Conservation (phyloP, 257 asterid genomes). For the Agastache rugosa region DNA sequence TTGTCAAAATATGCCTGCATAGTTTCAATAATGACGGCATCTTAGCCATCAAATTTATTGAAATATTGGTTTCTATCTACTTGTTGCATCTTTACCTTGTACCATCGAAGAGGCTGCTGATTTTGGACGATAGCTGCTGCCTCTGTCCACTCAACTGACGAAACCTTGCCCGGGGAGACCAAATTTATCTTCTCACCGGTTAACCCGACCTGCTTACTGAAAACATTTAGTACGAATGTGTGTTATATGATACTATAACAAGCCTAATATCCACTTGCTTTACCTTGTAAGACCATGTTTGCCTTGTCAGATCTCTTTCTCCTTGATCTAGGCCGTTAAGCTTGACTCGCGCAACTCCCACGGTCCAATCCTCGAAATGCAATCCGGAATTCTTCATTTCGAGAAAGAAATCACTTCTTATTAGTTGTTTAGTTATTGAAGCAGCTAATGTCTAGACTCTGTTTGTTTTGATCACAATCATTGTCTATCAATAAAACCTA, state of each 20-base stretch:
- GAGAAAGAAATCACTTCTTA: background rate
- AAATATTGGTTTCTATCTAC: background rate
- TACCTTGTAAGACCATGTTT: conserved; percentile 19
- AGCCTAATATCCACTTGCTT: background rate
- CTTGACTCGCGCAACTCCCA: conserved; percentile 9
- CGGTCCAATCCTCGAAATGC: conserved; percentile 24
- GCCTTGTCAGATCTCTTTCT: background rate
- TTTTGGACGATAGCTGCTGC: conserved; percentile 42
- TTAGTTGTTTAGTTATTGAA: background rate
- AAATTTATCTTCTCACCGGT: conserved; percentile 21
- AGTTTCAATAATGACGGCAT: background rate
- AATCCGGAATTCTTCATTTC: conserved; percentile 17
- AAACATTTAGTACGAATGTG: background rate
- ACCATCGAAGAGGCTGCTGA: conserved; percentile 70
- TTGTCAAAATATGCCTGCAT: conserved; percentile 71
- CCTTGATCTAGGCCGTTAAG: conserved; percentile 20
- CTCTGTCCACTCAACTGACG: conserved; percentile 65
- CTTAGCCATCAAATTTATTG: background rate
- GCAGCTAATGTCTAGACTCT: background rate
- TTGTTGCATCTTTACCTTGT: conserved; percentile 56
- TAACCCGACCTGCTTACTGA: conserved; percentile 16
- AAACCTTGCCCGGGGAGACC: conserved; percentile 33
- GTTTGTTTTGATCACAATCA: background rate
- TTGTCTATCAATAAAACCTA: background rate
- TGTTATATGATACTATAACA: background rate